Percentiles rank a stretch among this genome's conserved stretches.
These are phyloP conservation scores for Linnemannia exigua DNA, from an alignment of 192 early-diverging fungal genomes.

Conservation along the genomic window DNA sequence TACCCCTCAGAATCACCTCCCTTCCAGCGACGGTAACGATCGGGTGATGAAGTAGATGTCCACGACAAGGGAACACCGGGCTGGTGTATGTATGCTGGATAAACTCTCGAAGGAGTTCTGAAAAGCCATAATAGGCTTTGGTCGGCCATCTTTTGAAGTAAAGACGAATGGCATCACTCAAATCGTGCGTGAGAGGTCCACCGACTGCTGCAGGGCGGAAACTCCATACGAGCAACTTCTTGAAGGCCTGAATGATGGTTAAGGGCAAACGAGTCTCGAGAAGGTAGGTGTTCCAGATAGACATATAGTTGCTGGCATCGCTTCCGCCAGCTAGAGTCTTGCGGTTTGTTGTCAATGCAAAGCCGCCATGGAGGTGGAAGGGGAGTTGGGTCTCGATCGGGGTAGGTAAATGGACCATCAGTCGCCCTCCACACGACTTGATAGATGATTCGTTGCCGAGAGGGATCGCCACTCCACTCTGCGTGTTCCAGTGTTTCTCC, in stretches of 20 bases:
- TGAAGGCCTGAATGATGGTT: not conserved
- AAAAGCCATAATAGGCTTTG: not conserved
- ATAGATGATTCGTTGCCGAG: not conserved
- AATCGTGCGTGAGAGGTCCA: not conserved
- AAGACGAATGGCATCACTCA: not conserved
- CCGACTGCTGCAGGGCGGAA: not conserved
- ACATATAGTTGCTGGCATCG: not conserved
- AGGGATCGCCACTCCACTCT: not conserved
- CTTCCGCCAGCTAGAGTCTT: not conserved
- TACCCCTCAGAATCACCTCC: not conserved
- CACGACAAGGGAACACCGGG: slow-evolving; percentile 1
- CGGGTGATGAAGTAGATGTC: not conserved
- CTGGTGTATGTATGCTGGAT: not conserved
- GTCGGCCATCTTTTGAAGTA: slow-evolving; percentile 18
- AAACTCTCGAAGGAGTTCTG: not conserved
- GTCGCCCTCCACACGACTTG: not conserved
- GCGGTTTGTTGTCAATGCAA: not conserved
- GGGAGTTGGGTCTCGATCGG: not conserved
- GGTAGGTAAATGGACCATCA: not conserved
- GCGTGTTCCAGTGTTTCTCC: not conserved
- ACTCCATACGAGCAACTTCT: not conserved
- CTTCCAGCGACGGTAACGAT: not conserved
- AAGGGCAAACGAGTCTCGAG: not conserved
- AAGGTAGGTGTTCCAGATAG: not conserved
- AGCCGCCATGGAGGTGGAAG: slow-evolving; percentile 1